A percentile compares a stretch with the other conserved stretches of the same genome.
These are phyloP conservation scores for Sarcodon aspratus DNA, from an alignment of 768 basidiomycete species.

Conservation along the genomic window DNA sequence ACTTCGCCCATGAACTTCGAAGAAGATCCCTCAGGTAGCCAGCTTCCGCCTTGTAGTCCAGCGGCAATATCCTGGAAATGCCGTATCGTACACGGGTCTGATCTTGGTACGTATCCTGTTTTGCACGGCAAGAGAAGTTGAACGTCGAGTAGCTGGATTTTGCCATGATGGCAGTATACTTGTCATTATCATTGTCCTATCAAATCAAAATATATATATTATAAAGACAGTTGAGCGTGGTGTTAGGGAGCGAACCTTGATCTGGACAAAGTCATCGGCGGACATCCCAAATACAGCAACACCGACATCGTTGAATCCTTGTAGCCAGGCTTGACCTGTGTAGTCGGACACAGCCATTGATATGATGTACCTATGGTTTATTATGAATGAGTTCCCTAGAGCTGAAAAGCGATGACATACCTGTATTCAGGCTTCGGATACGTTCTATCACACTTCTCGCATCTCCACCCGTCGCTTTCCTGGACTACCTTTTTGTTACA, in stretches of 20 bases:
- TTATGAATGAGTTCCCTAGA: conserved; percentile 1
- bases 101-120: conserved; percentile 84
- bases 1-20: conserved; percentile 44
- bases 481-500: conserved; percentile 90
- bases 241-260: conserved; percentile 38
- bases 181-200: conserved; percentile 49
- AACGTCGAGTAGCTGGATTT: conserved; percentile 58
- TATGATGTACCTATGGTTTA: conserved; percentile 54
- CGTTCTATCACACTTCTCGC: conserved; percentile 82
- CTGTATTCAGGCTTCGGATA: conserved; percentile 68
- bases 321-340: conserved; percentile 85
- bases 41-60: conserved; percentile 66
- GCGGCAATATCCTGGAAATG: conserved; percentile 49
- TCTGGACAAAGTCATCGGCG: conserved; percentile 67
- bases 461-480: conserved; percentile 64
- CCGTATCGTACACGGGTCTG: conserved; percentile 73
- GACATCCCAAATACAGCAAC: conserved; percentile 60
- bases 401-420: conserved; percentile 29
- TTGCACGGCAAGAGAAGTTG: conserved; percentile 81
- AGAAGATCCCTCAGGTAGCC: conserved; percentile 47
- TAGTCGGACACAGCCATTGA: conserved; percentile 83
- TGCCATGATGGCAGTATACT: conserved; percentile 48
- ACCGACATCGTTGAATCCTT: conserved; percentile 92
- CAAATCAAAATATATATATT: conserved; percentile 1
- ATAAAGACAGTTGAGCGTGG: not conserved